Base-by-base conservation (phyloP, 805 yeast genomes). In the Brettanomyces anomalus region DNA sequence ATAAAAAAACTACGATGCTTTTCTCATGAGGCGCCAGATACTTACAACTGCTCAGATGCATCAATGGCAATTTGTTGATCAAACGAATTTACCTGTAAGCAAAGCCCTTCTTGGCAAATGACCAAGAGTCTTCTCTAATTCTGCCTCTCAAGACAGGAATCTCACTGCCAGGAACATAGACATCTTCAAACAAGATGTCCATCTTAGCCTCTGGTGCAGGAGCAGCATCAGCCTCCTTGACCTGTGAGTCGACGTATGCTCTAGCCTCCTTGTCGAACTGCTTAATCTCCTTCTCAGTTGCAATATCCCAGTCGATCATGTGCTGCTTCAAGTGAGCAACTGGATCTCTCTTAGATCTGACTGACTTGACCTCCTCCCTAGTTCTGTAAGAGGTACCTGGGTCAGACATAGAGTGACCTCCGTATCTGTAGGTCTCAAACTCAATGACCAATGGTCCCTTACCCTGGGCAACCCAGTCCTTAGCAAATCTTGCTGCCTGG, bases 321-420 rank as follows among this genome's bases (percentile, higher is more conserved):
- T 79, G 85, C 59, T 80, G 81, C 77, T 89, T 90, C 64, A 93
- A 79, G 55, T 97, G 97, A 44, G 95, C 89, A 66, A 93, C 87
- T 57, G 97, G 97, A 68, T 93, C 98, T 66, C 85, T 88, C 76
- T 87, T 85, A 36, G 97, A 87, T 76, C 98, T 85, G 97, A 93
- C 89, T 75, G 90, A 90, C 74, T 89, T 97, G 56, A 93, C 93
- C 75, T 93, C 98, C 73, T 93, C 98, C 76, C 98, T 89, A 64
- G 98, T 93, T 80, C 98, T 85, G 82, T 93, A 93, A 54, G 98
- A 93, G 67, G 98, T 93, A 77, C 98, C 98, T 61, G 98, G 98
- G 72, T 93, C 98, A 55, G 97, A 90, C 97, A 93, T 93, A 56
- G 98, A 93, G 80, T 93, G 98, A 68, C 98, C 98, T 75, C 97